Evolutionary conservation across 768 basidiomycete genomes (phyloP).

Genomic region (Leccinum longicurvipes): DNA sequence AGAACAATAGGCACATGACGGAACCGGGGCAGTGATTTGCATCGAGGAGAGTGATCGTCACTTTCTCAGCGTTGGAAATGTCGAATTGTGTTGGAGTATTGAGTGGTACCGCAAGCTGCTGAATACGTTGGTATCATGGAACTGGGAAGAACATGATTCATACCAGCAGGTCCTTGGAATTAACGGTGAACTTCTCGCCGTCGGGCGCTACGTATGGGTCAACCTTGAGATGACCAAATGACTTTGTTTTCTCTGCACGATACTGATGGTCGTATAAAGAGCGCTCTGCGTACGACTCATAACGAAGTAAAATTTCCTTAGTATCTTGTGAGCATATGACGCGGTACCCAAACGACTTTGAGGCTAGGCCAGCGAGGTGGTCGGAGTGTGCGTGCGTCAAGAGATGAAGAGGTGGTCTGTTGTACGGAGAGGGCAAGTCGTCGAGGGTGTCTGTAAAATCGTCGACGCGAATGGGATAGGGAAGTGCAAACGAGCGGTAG

Average conservation of each 20-base stretch:
- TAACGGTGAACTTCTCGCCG: slow-evolving; percentile 46
- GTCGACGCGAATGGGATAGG: slow-evolving; percentile 86
- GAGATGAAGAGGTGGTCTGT: slow-evolving; percentile 55
- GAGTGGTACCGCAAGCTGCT: slow-evolving; percentile 55
- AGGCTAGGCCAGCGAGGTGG: slow-evolving; percentile 74
- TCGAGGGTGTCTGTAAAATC: slow-evolving; percentile 57
- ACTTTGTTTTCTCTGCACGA: slow-evolving; percentile 35
- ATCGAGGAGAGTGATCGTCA: slow-evolving; percentile 78
- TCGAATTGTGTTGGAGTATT: slow-evolving; percentile 63
- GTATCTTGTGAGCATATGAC: slow-evolving; percentile 82
- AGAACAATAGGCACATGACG: slow-evolving; percentile 61
- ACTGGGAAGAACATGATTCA: not conserved
- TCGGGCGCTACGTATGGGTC: slow-evolving; percentile 44
- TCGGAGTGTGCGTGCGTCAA: slow-evolving; percentile 90
- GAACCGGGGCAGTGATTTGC: slow-evolving; percentile 96
- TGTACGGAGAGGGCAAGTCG: slow-evolving; percentile 30
- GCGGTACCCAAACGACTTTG: slow-evolving; percentile 66
- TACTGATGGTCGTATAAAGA: slow-evolving; percentile 47
- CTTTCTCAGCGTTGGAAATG: slow-evolving; percentile 51
- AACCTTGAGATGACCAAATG: slow-evolving; percentile 67
- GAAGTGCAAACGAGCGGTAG: slow-evolving; percentile 69
- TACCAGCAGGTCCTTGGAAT: slow-evolving; percentile 57
- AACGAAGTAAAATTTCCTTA: slow-evolving; percentile 78
- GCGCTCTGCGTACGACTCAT: slow-evolving; percentile 69
- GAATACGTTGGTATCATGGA: not conserved